Evolutionary conservation across 2,329 filamentous ascomycete species (phyloP).

Genomic region (Xylaria sp.): DNA sequence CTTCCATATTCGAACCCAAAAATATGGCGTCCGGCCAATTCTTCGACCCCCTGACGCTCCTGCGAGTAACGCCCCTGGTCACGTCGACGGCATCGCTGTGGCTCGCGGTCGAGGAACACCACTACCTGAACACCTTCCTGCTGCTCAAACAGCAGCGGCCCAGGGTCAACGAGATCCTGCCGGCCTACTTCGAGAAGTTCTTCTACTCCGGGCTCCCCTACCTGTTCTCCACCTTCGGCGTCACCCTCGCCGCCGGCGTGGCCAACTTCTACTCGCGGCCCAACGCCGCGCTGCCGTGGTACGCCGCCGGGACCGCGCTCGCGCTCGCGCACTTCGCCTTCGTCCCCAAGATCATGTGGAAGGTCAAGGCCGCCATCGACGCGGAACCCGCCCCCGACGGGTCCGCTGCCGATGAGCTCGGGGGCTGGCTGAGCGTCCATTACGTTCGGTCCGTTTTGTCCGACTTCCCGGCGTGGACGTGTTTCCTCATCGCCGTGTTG

Average conservation of each 20-base stretch:
- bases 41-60: constrained; percentile 41
- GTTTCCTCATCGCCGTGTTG: constrained; percentile 34
- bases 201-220: constrained; percentile 39
- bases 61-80: constrained; percentile 49
- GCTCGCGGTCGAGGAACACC: constrained; percentile 48
- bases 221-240: constrained; percentile 33
- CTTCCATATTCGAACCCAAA: neutral
- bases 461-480: constrained; percentile 39
- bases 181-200: constrained; percentile 47
- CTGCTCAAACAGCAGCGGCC: constrained; percentile 30
- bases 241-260: constrained; percentile 33
- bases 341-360: constrained; percentile 35
- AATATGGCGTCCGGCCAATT: constrained; percentile 44
- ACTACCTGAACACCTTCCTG: constrained; percentile 45
- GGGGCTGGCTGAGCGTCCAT: constrained; percentile 37
- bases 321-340: constrained; percentile 38
- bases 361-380: constrained; percentile 31
- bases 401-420: constrained; percentile 25
- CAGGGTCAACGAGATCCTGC: constrained; percentile 42
- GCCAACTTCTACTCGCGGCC: constrained; percentile 30
- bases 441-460: constrained; percentile 30
- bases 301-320: constrained; percentile 35
- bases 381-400: constrained; percentile 30
- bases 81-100: constrained; percentile 51
- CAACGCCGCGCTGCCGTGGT: constrained; percentile 31